Evolutionary conservation across 2,329 filamentous ascomycete species (phyloP), one percentile per base, ranked within the genome.

Genomic region (Pseudogymnoascus sp.): DNA sequence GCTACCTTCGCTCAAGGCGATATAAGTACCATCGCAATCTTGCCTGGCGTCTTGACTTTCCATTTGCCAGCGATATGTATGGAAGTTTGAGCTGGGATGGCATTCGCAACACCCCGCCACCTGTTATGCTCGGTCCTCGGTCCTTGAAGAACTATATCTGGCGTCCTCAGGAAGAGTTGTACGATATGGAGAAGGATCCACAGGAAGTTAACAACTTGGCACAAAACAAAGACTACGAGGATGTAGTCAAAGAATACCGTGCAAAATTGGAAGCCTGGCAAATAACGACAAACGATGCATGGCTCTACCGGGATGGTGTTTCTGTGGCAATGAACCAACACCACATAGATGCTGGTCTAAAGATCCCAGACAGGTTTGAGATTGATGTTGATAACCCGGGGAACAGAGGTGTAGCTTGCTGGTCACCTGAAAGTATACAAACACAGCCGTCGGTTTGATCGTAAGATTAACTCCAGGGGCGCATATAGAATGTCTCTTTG

Each of bases 1-100:
- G 78, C 11, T 77, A 73, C 64, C 69, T 81, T 36, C 76, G 78
- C n/a, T 73, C 68, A 2, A 66, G 65, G 0, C 67, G 69, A 4
- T 79, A 73, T 72, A 81, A 81, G 65, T 81, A 81, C 64, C 79
- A 81, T 64, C 75, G 79, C 14, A 81, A 81, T 57, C 69, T 81
- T 0, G 75, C 75, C 12, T 80, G 76, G 77, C 70, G 72, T 2
- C 74, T 81, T 0, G 78, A 81, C 61, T 81, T 81, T 62, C 76
- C 78, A 1, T 78, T 81, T 57, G 74, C 76, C 0, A 73, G 71
- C 9, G 79, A 80, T 63, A 68, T 81, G 0, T 80, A 80, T 61
- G 75, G 69, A 3, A 74, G 70, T 0, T 65, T 79, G 6, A 72
- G 74, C 0, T 80, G 74, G 67, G 77, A 81, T 14, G 77, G 72